Evolutionary conservation across 2,329 filamentous ascomycete genomes (phyloP).

Genomic region (Seiridium unicorne): DNA sequence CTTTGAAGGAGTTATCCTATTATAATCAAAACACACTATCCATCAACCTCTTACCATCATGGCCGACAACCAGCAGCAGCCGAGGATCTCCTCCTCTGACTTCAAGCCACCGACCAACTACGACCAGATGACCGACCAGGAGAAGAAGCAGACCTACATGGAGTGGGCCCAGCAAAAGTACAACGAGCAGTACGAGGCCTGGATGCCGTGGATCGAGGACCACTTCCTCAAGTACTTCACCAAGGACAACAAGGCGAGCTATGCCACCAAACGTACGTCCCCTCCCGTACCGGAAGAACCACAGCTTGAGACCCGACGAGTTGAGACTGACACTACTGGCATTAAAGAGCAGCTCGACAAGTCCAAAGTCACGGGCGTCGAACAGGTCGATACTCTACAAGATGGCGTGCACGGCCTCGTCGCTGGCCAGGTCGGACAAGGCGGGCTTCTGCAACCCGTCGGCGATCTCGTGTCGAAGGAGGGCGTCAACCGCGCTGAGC

Average conservation of each 20-base stretch:
- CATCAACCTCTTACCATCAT: neutral
- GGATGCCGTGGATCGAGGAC: slow-evolving; percentile 78
- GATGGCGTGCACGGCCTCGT: slow-evolving; percentile 64
- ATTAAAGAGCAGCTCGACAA: slow-evolving; percentile 62
- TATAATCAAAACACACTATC: neutral
- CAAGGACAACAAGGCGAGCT: slow-evolving; percentile 74
- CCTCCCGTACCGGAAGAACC: too few species aligned
- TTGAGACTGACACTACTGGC: neutral
- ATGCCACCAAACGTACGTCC: slow-evolving; percentile 62
- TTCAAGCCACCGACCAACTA: slow-evolving; percentile 10
- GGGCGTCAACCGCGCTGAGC: slow-evolving; percentile 63
- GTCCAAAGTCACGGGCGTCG: slow-evolving; percentile 66
- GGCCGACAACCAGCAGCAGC: neutral
- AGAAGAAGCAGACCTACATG: slow-evolving; percentile 26
- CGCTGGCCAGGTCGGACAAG: slow-evolving; percentile 64
- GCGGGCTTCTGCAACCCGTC: slow-evolving; percentile 62
- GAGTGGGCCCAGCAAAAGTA: slow-evolving; percentile 64
- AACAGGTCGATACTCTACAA: slow-evolving; percentile 67
- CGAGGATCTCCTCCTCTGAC: neutral
- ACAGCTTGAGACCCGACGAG: too few species aligned
- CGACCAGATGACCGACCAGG: slow-evolving; percentile 8
- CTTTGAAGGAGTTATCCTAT: too few species aligned
- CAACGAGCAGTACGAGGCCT: slow-evolving; percentile 70
- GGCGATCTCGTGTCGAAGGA: slow-evolving; percentile 63
- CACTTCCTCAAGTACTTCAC: slow-evolving; percentile 71